These are phyloP conservation scores for Niebla homalea DNA, from an alignment of 495 filamentous ascomycete species.

Conservation along the genomic window DNA sequence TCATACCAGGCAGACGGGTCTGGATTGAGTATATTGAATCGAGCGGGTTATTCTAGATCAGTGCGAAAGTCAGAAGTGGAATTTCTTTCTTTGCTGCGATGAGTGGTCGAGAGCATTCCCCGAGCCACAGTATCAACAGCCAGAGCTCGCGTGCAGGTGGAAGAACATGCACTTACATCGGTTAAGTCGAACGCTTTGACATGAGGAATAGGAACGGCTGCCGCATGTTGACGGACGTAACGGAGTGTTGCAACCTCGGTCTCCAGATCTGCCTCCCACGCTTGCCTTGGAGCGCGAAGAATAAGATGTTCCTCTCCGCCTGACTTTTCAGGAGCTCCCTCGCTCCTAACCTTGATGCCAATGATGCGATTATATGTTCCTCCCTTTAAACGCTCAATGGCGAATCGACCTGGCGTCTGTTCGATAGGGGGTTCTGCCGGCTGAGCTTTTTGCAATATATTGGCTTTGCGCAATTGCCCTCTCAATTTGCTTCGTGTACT, in stretches of 20 bases:
- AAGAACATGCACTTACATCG: neutral
- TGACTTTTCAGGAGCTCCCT: neutral
- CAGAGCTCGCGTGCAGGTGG: too few relatives aligned
- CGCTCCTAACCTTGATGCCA: neutral
- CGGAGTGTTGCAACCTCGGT: slow-evolving; percentile 39
- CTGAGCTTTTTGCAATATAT: too few relatives aligned
- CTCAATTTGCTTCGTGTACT: too few relatives aligned
- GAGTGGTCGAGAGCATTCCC: too few relatives aligned
- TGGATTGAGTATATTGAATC: neutral
- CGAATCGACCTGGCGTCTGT: neutral
- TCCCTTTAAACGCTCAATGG: slow-evolving; percentile 2
- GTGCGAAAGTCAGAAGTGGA: too few relatives aligned
- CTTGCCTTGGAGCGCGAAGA: neutral
- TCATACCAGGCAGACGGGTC: neutral
- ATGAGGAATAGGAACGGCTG: slow-evolving; percentile 31
- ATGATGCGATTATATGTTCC: slow-evolving; percentile 2
- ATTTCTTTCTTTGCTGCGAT: too few relatives aligned
- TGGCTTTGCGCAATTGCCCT: too few relatives aligned
- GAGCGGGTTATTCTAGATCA: neutral
- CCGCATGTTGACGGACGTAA: slow-evolving; percentile 29
- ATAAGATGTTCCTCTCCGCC: neutral
- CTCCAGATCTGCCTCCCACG: slow-evolving; percentile 11
- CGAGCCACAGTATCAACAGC: too few relatives aligned
- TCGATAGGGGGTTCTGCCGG: neutral
- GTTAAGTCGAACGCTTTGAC: slow-evolving; percentile 34